Conservation (phyloP, 2,329 filamentous ascomycete species). For the Ophiostoma angusticollis region DNA sequence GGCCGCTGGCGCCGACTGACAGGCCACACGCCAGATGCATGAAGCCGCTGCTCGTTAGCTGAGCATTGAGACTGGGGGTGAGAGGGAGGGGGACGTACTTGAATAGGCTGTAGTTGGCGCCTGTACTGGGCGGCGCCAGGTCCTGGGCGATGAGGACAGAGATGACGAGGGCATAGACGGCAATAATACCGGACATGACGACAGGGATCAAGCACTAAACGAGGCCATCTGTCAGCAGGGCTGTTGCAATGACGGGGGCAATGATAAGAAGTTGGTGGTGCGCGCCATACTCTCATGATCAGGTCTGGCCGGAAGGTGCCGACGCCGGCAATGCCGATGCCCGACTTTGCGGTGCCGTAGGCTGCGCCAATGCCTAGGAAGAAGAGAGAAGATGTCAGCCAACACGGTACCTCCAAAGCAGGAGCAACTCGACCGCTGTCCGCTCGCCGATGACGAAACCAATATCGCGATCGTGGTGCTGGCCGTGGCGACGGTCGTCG, state of each 20-base stretch:
- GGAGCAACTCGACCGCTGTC: too few relatives aligned
- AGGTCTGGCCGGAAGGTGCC: slow-evolving; percentile 75
- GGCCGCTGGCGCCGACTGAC: slow-evolving; percentile 80
- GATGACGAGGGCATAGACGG: slow-evolving; percentile 94
- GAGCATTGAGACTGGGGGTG: not conserved
- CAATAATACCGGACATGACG: slow-evolving; percentile 98
- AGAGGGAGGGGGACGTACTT: slow-evolving; percentile 38
- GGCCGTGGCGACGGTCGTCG: too few relatives aligned
- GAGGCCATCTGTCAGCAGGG: not conserved
- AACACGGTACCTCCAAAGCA: too few relatives aligned
- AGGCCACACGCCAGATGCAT: slow-evolving; percentile 88
- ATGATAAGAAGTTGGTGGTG: not conserved
- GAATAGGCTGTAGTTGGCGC: slow-evolving; percentile 68
- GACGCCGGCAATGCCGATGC: slow-evolving; percentile 76
- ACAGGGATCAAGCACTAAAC: slow-evolving; percentile 67
- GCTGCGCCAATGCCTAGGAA: slow-evolving; percentile 54
- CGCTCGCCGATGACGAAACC: slow-evolving; percentile 15
- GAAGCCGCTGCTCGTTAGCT: slow-evolving; percentile 50
- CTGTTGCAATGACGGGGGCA: too few relatives aligned
- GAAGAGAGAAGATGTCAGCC: too few relatives aligned
- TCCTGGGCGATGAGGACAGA: slow-evolving; percentile 91
- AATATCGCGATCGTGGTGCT: not conserved
- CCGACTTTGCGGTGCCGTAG: slow-evolving; percentile 78
- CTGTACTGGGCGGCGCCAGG: slow-evolving; percentile 54
- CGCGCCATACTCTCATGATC: slow-evolving; percentile 68